A percentile compares a stretch with the other conserved stretches of the same genome.
These are phyloP conservation scores for Perkinsus olseni DNA, from an alignment of 169 alveolate species.

Conservation along the genomic window DNA sequence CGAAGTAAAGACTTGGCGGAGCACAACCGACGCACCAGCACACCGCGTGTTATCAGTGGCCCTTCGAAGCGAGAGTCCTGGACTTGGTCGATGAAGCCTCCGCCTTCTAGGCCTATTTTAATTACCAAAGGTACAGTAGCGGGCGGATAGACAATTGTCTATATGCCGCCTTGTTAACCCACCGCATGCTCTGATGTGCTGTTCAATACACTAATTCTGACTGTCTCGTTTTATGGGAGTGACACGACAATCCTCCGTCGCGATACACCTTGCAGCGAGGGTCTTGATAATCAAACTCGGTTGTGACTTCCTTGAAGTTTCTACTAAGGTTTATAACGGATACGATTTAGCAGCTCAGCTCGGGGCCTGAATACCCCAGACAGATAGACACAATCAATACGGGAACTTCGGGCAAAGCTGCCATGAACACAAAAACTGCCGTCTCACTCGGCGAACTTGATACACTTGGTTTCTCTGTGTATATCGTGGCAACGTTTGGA, in stretches of 20 bases:
- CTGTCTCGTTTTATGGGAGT: not conserved
- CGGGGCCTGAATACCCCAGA: no score
- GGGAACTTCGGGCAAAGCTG: no score
- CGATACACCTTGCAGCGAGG: no score
- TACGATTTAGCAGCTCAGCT: no score
- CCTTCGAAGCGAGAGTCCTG: not conserved
- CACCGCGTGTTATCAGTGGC: not conserved
- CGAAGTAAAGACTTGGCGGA: not conserved
- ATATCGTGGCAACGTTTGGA: conserved; percentile 44
- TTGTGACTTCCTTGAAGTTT: no score
- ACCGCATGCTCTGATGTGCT: not conserved
- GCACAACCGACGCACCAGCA: not conserved
- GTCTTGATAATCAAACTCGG: no score
- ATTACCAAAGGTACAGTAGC: no score
- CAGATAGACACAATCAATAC: no score
- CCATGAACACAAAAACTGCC: not conserved
- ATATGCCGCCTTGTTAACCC: not conserved
- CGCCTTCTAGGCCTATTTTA: not conserved
- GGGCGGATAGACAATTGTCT: not conserved
- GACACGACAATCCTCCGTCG: not conserved
- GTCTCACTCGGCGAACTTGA: conserved; percentile 50
- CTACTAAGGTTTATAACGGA: no score
- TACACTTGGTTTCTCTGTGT: conserved; percentile 55
- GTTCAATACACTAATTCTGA: no score
- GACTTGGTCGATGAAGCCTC: not conserved